Evolutionary conservation across 2,329 filamentous ascomycete species (phyloP), one percentile per base, ranked within the genome.

Genomic region (Cladosporium oxysporum): DNA sequence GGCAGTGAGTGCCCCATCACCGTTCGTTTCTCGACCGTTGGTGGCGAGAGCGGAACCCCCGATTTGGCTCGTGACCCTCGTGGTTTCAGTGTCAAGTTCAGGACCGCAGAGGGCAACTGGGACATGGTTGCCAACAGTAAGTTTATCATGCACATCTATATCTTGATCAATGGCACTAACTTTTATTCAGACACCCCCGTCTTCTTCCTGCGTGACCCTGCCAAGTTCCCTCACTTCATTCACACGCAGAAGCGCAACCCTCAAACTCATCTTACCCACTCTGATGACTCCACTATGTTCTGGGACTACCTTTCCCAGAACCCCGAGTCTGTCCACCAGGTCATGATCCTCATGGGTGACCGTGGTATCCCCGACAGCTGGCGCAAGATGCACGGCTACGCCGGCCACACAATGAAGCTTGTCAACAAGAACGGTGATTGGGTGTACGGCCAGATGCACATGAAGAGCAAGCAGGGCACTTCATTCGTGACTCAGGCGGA

Each of bases 241-340:
- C 89, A 91, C 75, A 90, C 89, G 0, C 90, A 91, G 75, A 91
- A 91, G 82, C 83, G 89, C n/a, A 82, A 92, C 72, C 90, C 89
- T 0, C 84, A 87, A 70, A 65, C 62, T n/a, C 55, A 65, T 18
- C 55, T 65, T 5, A 88, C 86, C 58, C 87, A 91, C 76, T 87
- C 88, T 18, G 83, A 86, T 59, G 84, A 87, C 67, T 82, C 83
- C 14, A 89, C 87, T 61, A 87, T 87, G 80, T 91, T 91, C 78
- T 91, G 88, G 88, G 88, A 85, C 69, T 85, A 85, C 68, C 76
- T 83, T 0, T 82, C 79, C 6, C 80, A 85, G 69, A 85, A 85
- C 69, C 83, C 83, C 0, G 83, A 85, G 73, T 82, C 82, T 0
- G 75, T 83, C 11, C 83, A 85, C 69, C 83, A 85, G 70, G 82